A percentile compares a stretch with the other conserved stretches of the same genome.
These are phyloP conservation scores for Populus davidiana DNA, from an alignment of 345 rosid genomes.

Conservation along the genomic window DNA sequence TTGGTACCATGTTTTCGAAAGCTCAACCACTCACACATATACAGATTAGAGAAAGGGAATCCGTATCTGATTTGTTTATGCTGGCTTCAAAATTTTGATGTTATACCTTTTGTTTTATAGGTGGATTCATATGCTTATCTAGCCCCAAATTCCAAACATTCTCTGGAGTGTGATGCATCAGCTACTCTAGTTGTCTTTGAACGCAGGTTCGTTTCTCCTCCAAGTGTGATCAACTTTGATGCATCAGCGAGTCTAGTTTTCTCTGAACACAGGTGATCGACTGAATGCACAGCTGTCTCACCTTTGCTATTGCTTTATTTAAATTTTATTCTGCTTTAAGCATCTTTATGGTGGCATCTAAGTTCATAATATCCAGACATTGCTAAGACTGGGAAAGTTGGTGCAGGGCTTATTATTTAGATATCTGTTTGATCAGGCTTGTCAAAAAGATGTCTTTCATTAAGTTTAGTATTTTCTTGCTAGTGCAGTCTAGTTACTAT, in stretches of 20 bases:
- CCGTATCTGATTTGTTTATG: not conserved
- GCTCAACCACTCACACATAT: not conserved
- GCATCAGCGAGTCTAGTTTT: too few relatives aligned
- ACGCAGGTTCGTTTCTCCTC: slow-evolving; percentile 45
- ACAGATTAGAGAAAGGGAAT: not conserved
- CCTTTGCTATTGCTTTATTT: not conserved
- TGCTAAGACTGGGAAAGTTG: slow-evolving; percentile 5
- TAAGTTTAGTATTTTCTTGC: not conserved
- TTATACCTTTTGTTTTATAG: slow-evolving; percentile 30
- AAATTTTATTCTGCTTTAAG: slow-evolving; percentile 5
- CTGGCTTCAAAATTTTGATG: slow-evolving; percentile 9
- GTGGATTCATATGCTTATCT: slow-evolving; percentile 87
- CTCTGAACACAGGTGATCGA: not conserved
- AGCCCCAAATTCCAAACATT: slow-evolving; percentile 69
- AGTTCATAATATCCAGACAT: not conserved
- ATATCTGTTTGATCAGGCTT: not conserved
- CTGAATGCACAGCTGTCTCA: not conserved
- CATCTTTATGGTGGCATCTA: not conserved
- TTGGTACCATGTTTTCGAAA: not conserved
- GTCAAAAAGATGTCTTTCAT: not conserved
- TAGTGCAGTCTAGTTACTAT: not conserved
- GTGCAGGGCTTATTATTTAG: not conserved
- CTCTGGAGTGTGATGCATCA: slow-evolving; percentile 45
- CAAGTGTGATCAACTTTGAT: not conserved
- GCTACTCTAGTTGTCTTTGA: slow-evolving; percentile 74